These are phyloP conservation scores for Aspergillus sp. DNA, from an alignment of 2,329 filamentous ascomycete genomes.

Conservation along the genomic window DNA sequence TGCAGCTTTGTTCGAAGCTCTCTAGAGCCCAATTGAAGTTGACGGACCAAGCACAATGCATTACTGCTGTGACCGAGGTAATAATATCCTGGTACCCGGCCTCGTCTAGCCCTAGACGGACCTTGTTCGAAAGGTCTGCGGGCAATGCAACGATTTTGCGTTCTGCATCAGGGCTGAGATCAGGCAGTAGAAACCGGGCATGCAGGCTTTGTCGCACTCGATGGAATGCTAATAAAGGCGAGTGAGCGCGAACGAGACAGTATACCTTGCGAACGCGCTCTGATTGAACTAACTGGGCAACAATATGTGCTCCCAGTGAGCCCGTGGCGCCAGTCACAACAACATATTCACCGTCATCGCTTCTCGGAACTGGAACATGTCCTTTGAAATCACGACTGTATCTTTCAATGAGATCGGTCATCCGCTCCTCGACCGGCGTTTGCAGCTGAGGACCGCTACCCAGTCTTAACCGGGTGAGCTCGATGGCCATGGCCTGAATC, in stretches of 20 bases:
- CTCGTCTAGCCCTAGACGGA: constrained; percentile 49
- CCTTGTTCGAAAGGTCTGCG: constrained; percentile 46
- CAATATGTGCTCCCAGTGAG: constrained; percentile 62
- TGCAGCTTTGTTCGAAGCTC: constrained; percentile 56
- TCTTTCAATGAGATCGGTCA: constrained; percentile 48
- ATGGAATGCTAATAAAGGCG: constrained; percentile 39
- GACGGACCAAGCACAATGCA: constrained; percentile 67
- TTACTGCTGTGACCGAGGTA: constrained; percentile 50
- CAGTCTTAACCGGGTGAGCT: constrained; percentile 14
- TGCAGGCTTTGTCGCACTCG: constrained; percentile 48
- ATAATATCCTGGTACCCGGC: constrained; percentile 43
- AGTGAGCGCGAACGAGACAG: constrained; percentile 56
- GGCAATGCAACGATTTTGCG: constrained; percentile 49
- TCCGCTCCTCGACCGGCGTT: constrained; percentile 40
- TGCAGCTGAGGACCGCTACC: constrained; percentile 9
- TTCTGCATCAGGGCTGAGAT: constrained; percentile 13
- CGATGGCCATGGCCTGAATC: constrained; percentile 19
- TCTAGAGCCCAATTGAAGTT: constrained; percentile 60
- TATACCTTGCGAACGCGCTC: constrained; percentile 39
- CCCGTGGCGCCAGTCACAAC: constrained; percentile 66
- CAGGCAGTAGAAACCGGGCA: constrained; percentile 17
- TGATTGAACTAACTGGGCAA: constrained; percentile 48
- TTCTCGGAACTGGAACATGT: constrained; percentile 22
- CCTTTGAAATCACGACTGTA: constrained; percentile 37
- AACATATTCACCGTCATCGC: constrained; percentile 13